phyloP scores from a whole-genome alignment of 345 rosid genomes.

The Linum lewisii region DNA sequence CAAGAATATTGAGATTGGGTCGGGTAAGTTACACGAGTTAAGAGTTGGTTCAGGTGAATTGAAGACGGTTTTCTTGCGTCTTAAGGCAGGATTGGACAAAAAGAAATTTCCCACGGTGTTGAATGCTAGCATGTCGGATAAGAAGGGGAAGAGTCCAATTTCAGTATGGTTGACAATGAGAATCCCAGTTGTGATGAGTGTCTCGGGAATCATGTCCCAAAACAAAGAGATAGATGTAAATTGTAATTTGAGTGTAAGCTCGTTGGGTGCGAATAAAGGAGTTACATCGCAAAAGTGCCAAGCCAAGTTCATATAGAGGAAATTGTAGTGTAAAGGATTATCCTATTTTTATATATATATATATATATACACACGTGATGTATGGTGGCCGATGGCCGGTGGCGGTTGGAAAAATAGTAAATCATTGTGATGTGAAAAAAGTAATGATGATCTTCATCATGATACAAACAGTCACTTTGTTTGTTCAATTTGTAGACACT shows the following conservation, averaged over 20 bases:
- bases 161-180: constrained; percentile 19
- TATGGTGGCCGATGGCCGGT: no score
- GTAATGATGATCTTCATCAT: no score
- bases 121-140: constrained; percentile 10
- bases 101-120: constrained; percentile 12
- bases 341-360: no score
- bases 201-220: constrained; percentile 24
- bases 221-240: constrained; percentile 26
- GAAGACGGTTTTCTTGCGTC: constrained; percentile 6
- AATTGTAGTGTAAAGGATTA: no score
- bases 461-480: no score
- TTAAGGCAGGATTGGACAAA: constrained; percentile 14
- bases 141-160: constrained; percentile 13
- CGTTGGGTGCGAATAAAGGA: constrained; percentile 25
- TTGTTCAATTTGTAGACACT: no score
- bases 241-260: constrained; percentile 44
- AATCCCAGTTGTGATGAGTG: constrained; percentile 20
- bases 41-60: constrained; percentile 20
- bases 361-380: no score
- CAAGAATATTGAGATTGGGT: constrained; percentile 31
- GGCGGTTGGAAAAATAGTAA: no score
- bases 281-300: constrained; percentile 41
- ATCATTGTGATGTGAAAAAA: no score
- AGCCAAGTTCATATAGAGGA: constrained; percentile 16
- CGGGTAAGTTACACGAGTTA: constrained; percentile 26